Conservation (phyloP, 371 early-diverging fungal genomes). For the Rhizopus sp. region DNA sequence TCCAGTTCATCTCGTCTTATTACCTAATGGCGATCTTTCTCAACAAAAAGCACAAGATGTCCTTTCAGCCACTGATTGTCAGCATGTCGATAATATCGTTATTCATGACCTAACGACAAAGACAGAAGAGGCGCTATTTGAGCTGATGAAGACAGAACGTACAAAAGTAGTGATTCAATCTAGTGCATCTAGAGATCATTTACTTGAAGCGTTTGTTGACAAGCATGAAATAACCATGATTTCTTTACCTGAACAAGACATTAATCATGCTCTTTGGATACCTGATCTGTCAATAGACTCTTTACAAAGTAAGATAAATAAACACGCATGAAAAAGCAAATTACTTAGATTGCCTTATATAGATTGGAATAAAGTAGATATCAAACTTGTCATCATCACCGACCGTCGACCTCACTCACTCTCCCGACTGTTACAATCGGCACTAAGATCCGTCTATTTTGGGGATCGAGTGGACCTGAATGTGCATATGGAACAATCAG, state of each 20-base stretch:
- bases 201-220: conserved; percentile 17
- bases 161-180: conserved; percentile 15
- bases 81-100: conserved; percentile 18
- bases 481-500: conserved; percentile 65
- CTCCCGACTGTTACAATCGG: conserved; percentile 59
- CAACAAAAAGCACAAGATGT: conserved; percentile 8
- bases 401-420: conserved; percentile 66
- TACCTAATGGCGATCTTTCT: conserved; percentile 10
- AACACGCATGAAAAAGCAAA: background rate
- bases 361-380: conserved; percentile 61
- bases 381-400: conserved; percentile 60
- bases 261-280: conserved; percentile 58
- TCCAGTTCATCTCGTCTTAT: conserved; percentile 27
- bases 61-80: conserved; percentile 28
- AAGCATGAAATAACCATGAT: conserved; percentile 31
- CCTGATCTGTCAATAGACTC: conserved; percentile 55
- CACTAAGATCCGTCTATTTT: conserved; percentile 48
- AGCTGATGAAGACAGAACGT: conserved; percentile 14
- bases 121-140: conserved; percentile 1
- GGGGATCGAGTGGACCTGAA: conserved; percentile 58
- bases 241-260: conserved; percentile 50
- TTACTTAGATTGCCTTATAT: background rate
- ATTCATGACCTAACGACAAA: conserved; percentile 28
- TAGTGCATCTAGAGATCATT: background rate
- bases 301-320: conserved; percentile 48